These are phyloP conservation scores for Mortierella sp. DNA, from an alignment of 371 early-diverging fungal genomes.

Conservation along the genomic window DNA sequence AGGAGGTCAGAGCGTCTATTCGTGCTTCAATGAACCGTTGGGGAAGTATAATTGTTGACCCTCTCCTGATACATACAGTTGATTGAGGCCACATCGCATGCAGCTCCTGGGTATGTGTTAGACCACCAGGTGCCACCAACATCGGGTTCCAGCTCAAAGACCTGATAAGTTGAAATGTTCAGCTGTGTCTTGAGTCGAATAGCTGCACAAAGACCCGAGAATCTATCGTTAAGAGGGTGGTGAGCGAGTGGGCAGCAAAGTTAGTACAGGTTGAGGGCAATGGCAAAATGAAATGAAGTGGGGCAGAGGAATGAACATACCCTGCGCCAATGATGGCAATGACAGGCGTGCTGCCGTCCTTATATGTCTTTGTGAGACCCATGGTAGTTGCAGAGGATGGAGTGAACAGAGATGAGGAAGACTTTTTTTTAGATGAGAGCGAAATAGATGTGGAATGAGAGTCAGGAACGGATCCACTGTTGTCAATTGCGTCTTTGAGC, in stretches of 20 bases:
- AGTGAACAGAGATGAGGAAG: neutral
- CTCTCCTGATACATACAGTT: constrained; percentile 48
- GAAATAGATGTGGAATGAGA: neutral
- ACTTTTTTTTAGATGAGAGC: neutral
- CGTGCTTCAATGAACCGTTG: constrained; percentile 58
- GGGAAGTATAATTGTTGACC: constrained; percentile 38
- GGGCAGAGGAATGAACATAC: constrained; percentile 13
- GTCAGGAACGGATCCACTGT: too few species aligned
- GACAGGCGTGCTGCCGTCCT: constrained; percentile 42
- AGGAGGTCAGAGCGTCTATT: neutral
- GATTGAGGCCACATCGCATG: constrained; percentile 69
- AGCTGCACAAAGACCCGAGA: constrained; percentile 70
- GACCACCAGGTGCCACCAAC: constrained; percentile 73
- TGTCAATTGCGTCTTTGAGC: too few species aligned
- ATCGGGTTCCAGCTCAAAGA: constrained; percentile 66
- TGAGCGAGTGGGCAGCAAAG: neutral
- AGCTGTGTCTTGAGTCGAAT: constrained; percentile 63
- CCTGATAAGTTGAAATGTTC: constrained; percentile 52
- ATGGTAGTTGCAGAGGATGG: constrained; percentile 1
- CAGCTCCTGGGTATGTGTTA: constrained; percentile 72
- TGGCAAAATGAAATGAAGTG: neutral
- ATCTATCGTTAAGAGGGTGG: constrained; percentile 46
- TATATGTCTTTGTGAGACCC: constrained; percentile 50
- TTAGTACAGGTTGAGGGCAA: neutral
- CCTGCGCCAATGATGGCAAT: constrained; percentile 53